Evolutionary conservation across 2,329 filamentous ascomycete species (phyloP), one percentile per base, ranked within the genome.

Genomic region (Zymoseptoria crescenta): DNA sequence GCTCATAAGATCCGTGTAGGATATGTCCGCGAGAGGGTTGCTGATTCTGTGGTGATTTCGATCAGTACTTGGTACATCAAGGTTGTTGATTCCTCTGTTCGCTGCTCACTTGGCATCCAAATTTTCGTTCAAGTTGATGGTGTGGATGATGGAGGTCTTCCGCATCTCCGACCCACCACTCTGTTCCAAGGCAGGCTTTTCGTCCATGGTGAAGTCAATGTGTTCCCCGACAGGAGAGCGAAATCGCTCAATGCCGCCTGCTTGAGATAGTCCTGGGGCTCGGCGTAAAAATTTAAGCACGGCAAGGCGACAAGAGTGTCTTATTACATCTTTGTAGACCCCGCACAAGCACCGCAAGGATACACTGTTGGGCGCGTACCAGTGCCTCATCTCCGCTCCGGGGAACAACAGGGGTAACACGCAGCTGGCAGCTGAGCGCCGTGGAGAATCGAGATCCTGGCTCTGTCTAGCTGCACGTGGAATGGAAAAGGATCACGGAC

Each of bases 11-110:
- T 79, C 71, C 0, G 80, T 74, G 28, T 78, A 76, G 1, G 80
- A 75, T 7, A 86, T 76, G 0, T 78, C 80, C 1, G 75, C 78
- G 2, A 87, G 74, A 9, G 81, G 81, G 49, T 86, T 86, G 56
- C 78, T 75, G 57, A 83, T 64, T 56, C 65, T 69, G n/a, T n/a
- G n/a, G 55, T 48, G 13, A 41, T 41, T 13, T 41, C 10, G 13
- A 41, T 41, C 35, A 41, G 35, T 50, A 49, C 52, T 60, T 21
- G 45, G 51, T 24, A 27, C 56, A n/a, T 54, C 60, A 48, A 58
- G 41, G 16, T 49, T 52, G 10, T 27, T 16, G 19, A 28, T 53
- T 8, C 8, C 13, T 41, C 35, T 41, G 35, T 16, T 41, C n/a
- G 35, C 16, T 41, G 52, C 62, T 27, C 54, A 64, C 64, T 64